Evolutionary conservation across 2,329 filamentous ascomycete genomes (phyloP), one percentile per base, ranked within the genome.

Genomic region (Microcyclospora pomicola): DNA sequence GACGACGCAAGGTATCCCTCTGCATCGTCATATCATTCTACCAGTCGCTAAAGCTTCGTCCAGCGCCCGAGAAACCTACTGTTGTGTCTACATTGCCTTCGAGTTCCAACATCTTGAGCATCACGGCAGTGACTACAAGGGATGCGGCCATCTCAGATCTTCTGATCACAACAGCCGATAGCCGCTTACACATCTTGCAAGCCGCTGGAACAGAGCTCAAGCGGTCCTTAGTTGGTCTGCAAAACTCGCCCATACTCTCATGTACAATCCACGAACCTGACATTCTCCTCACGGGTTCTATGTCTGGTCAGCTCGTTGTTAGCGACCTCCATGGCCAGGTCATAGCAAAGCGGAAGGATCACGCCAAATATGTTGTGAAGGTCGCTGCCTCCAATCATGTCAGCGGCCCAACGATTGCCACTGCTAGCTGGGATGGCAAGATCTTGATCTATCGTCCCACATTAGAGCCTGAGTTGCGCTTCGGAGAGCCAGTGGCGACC

Each of bases 341-440:
- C 1, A 40, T 72, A 12, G 65, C 68, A 19, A 61, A 61, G 40
- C 62, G 73, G 33, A 68, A 64, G 39, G 73, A 77, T 44, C 73
- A 78, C 47, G 51, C 57, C 15, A 78, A 77, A 48, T 78, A 75
- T 52, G 61, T 68, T 6, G 69, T 77, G 38, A 70, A 71, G 44
- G 57, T 73, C 2, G 56, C 63, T 16, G 54, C 54, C 2, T 53
- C 61, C n/a, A 47, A 57, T 3, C 48, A 50, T 10, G 48, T 48
- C 12, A 43, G 45, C 9, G 39, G 11, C 44, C 14, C 45, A 50
- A 64, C 64, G 54, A 46, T 75, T 38, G 73, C 72, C 5, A 77
- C 69, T 10, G 74, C 73, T 3, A 73, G 72, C 15, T 78, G 74
- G 74, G 74, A 78, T 49, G 59, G 65, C 19, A 74, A 68, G 45